A percentile compares a stretch with the other conserved stretches of the same genome.
phyloP scores from a whole-genome alignment of 139 green algal species.

The Ostreobium quekettii region DNA sequence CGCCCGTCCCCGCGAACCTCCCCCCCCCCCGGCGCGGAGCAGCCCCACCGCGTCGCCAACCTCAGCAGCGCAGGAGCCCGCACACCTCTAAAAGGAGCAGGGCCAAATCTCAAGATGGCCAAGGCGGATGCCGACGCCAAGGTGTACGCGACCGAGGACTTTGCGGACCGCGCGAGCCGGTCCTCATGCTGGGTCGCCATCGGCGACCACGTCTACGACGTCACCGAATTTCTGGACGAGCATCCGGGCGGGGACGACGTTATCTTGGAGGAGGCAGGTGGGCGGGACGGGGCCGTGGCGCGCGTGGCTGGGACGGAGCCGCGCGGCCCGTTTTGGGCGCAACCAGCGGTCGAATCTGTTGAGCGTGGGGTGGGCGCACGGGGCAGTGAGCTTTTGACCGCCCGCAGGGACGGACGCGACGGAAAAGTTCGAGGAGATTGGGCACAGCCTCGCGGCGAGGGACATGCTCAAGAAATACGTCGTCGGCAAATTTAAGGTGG shows the following conservation, averaged over 20 bases:
- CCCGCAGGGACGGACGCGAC: conserved; percentile 51
- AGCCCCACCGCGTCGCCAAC: too few relatives aligned
- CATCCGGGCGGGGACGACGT: conserved; percentile 57
- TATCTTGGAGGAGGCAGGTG: conserved; percentile 40
- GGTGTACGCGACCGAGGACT: conserved; percentile 27
- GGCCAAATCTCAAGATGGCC: not conserved
- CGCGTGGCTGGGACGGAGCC: not conserved
- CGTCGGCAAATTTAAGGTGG: conserved; percentile 38
- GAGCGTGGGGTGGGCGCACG: not conserved
- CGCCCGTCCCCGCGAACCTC: too few relatives aligned
- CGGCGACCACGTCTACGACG: conserved; percentile 50
- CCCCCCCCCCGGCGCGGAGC: too few relatives aligned
- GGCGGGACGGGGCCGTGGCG: not conserved
- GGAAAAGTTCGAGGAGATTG: conserved; percentile 59
- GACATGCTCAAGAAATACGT: conserved; percentile 40
- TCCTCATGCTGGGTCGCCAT: conserved; percentile 49
- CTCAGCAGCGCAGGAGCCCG: too few relatives aligned
- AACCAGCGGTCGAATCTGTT: not conserved
- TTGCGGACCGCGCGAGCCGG: conserved; percentile 23
- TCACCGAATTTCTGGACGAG: conserved; percentile 51
- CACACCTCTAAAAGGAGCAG: too few relatives aligned
- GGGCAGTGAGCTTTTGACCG: not conserved
- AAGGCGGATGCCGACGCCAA: conserved; percentile 1
- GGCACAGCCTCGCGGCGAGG: conserved; percentile 40
- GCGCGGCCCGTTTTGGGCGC: not conserved